Evolutionary conservation across 352 stramenopile genomes (phyloP).

Genomic region (Globisporangium nodosum): DNA sequence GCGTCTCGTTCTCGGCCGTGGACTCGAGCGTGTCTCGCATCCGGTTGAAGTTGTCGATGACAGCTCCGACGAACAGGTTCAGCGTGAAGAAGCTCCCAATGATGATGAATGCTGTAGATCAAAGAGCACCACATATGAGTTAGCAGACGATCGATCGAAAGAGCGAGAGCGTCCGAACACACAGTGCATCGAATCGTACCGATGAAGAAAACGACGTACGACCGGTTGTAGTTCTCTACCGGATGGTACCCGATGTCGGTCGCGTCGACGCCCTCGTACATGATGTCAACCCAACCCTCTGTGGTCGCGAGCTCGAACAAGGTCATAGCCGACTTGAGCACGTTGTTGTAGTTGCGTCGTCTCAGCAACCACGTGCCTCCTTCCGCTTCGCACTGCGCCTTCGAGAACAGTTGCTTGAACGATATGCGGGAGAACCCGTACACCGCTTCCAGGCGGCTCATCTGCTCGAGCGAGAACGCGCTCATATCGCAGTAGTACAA

Average conservation of each 20-base stretch:
- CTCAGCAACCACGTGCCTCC: slow-evolving; percentile 24
- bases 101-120: slow-evolving; percentile 63
- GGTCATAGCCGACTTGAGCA: slow-evolving; percentile 43
- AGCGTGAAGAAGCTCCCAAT: slow-evolving; percentile 84
- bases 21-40: slow-evolving; percentile 37
- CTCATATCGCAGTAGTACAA: slow-evolving; percentile 65
- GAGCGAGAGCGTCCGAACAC: neutral
- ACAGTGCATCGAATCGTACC: slow-evolving; percentile 14
- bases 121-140: neutral
- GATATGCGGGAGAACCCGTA: slow-evolving; percentile 35
- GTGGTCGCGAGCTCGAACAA: slow-evolving; percentile 87
- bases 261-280: slow-evolving; percentile 74
- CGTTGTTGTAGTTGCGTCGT: slow-evolving; percentile 59
- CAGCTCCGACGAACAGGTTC: slow-evolving; percentile 85
- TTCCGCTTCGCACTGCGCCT: slow-evolving; percentile 23
- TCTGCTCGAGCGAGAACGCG: slow-evolving; percentile 20
- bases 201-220: slow-evolving; percentile 75
- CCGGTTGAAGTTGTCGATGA: slow-evolving; percentile 86
- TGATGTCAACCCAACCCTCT: slow-evolving; percentile 80
- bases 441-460: slow-evolving; percentile 18
- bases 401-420: slow-evolving; percentile 38
- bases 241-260: slow-evolving; percentile 63
- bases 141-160: neutral
- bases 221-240: slow-evolving; percentile 56
- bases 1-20: slow-evolving; percentile 51